Percentiles rank a stretch among this genome's conserved stretches.
These are phyloP conservation scores for Torulaspora globosa DNA, from an alignment of 1,139 yeast species.

Conservation along the genomic window DNA sequence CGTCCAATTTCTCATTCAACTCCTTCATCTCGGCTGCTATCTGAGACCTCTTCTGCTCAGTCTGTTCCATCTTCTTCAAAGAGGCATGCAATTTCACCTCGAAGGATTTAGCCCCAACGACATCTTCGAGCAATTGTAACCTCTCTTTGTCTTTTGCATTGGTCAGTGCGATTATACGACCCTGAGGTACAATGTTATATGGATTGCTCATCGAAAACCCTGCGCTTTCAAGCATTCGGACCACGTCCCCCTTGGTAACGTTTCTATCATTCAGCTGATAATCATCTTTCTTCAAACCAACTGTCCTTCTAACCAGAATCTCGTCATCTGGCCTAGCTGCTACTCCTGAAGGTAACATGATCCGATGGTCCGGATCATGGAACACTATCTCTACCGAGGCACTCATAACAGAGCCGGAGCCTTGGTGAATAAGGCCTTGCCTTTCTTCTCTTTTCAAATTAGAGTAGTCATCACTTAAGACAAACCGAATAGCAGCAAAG, in stretches of 20 bases:
- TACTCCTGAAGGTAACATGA: constrained; percentile 50
- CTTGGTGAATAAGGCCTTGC: constrained; percentile 83
- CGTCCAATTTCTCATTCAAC: constrained; percentile 67
- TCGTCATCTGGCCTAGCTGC: constrained; percentile 51
- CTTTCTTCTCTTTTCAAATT: constrained; percentile 87
- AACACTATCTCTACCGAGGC: constrained; percentile 89
- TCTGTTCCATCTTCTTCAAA: constrained; percentile 68
- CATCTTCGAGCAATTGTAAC: constrained; percentile 74
- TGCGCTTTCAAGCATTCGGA: constrained; percentile 82
- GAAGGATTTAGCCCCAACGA: constrained; percentile 92
- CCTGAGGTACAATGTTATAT: constrained; percentile 96
- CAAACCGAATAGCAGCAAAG: constrained; percentile 93
- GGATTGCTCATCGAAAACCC: constrained; percentile 92
- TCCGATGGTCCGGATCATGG: constrained; percentile 73
- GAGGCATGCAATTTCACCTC: constrained; percentile 80
- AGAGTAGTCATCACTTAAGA: constrained; percentile 83
- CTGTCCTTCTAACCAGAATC: constrained; percentile 75
- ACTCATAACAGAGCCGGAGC: constrained; percentile 82
- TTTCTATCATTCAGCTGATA: constrained; percentile 71
- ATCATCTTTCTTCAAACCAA: constrained; percentile 90
- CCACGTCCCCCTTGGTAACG: constrained; percentile 75
- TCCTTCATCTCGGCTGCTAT: constrained; percentile 70
- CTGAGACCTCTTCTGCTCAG: constrained; percentile 64
- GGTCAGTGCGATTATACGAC: constrained; percentile 78
- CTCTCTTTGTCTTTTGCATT: constrained; percentile 86